Base-by-base conservation (phyloP, 495 filamentous ascomycete species). In the Aspergillus haitiensis region DNA sequence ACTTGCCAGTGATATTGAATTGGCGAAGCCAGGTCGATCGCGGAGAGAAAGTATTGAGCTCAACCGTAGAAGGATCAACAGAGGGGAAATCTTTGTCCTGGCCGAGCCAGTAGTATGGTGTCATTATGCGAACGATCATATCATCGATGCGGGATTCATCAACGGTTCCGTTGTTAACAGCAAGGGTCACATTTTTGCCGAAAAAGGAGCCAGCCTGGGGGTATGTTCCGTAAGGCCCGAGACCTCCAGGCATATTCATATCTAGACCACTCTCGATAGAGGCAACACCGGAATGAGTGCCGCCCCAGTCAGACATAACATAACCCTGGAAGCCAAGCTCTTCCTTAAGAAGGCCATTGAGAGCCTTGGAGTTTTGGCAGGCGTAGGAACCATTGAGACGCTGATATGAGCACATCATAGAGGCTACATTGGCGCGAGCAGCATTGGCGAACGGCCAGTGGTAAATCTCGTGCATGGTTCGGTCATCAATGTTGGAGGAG, bases 401-500 rank as follows among this genome's bases (percentile, higher is more conserved):
- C 64, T 90, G 78, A 60, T 86, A 87, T 5, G 72, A 75, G 67
- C 83, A 86, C 84, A 87, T 87, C 46, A 85, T 73, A 4, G 72
- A 76, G 0, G 78, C 81, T 10, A 75, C 77, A 39, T 80, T 78
- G 16, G 83, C 74, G 21, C 72, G 71, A 0, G 85, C 77, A 0
- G 82, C 78, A 52, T 87, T 81, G 12, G 78, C 77, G 48, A 85
- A 87, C 0, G 83, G 82, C 78, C 78, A 92, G 0, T 89, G 76
- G 66, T 91, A 92, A 0, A 89, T 62, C 66, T 92, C 88, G 66
- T 91, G 88, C 64, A 90, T 76, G 0, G 88, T 87, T 48, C 81
- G 77, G 66, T 92, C 86, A 54, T 88, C 86, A 16, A 88, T 82
- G 42, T 87, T 87, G 1, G 83, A 80, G 1, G 84, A 87, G 7